Evolutionary conservation across 2,329 filamentous ascomycete species (phyloP).

Genomic region (Coniochaeta pulveracea): DNA sequence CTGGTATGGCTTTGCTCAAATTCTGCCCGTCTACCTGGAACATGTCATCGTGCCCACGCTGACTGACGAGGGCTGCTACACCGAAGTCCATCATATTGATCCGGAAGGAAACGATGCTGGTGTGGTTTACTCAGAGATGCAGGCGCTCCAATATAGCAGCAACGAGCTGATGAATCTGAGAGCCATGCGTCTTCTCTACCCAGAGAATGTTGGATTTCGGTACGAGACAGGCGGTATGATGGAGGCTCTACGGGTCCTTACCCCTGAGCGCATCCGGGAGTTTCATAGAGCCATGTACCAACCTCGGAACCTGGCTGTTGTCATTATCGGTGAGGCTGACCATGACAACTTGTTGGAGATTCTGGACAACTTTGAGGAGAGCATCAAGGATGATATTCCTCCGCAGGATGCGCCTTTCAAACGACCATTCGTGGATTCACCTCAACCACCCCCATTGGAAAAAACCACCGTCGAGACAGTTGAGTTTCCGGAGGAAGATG

Average conservation of each 20-base stretch:
- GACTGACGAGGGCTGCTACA: constrained; percentile 86
- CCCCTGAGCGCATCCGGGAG: constrained; percentile 79
- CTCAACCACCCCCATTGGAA: constrained; percentile 60
- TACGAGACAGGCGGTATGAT: constrained; percentile 99
- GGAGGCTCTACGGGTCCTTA: constrained; percentile 76
- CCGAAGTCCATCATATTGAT: constrained; percentile 93
- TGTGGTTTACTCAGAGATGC: constrained; percentile 98
- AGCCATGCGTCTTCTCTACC: constrained; percentile 72
- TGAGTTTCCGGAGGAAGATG: constrained; percentile 93
- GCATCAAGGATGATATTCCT: constrained; percentile 74
- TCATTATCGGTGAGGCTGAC: constrained; percentile 87
- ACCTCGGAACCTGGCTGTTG: constrained; percentile 83
- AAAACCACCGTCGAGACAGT: constrained; percentile 67
- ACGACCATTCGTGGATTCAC: constrained; percentile 83
- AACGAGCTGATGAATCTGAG: constrained; percentile 79
- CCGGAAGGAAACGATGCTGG: constrained; percentile 90
- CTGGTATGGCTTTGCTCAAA: constrained; percentile 93
- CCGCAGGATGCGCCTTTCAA: constrained; percentile 64
- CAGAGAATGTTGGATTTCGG: constrained; percentile 80
- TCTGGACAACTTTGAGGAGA: constrained; percentile 78
- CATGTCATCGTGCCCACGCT: constrained; percentile 86
- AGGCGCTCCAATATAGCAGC: constrained; percentile 79
- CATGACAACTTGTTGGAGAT: constrained; percentile 70
- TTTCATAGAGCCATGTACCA: constrained; percentile 98
- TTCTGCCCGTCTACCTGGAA: constrained; percentile 89